Base-by-base conservation (phyloP, 2,329 filamentous ascomycete species). In the Hawksworthiomyces lignivorus region DNA sequence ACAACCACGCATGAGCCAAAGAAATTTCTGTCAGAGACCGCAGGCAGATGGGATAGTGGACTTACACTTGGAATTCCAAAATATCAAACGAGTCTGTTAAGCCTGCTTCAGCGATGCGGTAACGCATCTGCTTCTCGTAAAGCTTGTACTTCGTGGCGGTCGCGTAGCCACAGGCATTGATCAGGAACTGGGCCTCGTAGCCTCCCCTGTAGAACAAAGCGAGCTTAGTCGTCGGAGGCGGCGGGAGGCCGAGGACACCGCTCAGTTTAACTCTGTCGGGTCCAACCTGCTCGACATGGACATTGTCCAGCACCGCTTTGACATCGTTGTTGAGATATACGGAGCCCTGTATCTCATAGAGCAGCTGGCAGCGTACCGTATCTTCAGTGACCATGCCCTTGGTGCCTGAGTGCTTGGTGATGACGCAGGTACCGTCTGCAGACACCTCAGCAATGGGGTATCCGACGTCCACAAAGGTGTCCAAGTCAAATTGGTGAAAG, bases 291-390 rank as follows among this genome's bases (percentile, higher is more conserved):
- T 70, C 52, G 14, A 62, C 44, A 0, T 48, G 50, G 2, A 68
- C 45, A 35, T 66, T 53, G 7, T 24, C 20, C 20, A 36, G 24
- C 20, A 11, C 15, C 1, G 67, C 70, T 18, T 61, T 64, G 11
- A 72, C 67, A 43, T 72, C 64, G 26, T 60, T 62, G 50, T 73
- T 70, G 11, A 72, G 56, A 44, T 73, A 73, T 2, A 66, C 49
- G 33, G 61, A 62, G 3, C 41, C 41, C 31, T 44, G 41, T 17
- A 44, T 39, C 24, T 44, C 41, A 26, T 44, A 44, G 4, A 44
- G 35, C n/a, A 44, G 22, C 32, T 44, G 41, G 17, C 28, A 21
- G 3, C 24, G 32, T 30, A 34, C 29, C 5, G 41, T 44, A 14
- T 39, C 41, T 10, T 17, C 21, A 1, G 56, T 67, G 5, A 69